Evolutionary conservation across 2,329 filamentous ascomycete species (phyloP), one percentile per base, ranked within the genome.

Genomic region (Ophidiomyces ophidiicola): DNA sequence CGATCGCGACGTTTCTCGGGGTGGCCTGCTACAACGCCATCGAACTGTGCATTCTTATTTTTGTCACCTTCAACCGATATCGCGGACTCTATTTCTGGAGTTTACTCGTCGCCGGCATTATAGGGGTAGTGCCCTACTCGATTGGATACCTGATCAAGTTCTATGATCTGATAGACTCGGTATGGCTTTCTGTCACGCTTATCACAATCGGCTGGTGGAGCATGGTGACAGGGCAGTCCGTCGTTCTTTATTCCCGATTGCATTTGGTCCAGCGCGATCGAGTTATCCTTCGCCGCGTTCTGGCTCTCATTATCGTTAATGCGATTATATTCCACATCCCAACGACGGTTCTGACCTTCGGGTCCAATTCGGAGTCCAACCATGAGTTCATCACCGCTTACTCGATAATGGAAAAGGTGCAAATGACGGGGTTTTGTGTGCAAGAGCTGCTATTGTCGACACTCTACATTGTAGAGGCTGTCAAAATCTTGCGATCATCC

Each of bases 401-500:
- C 46, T 51, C 55, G 12, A 48, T 58, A 14, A 54, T 64, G 50
- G 68, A 71, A 42, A 64, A 64, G 46, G 53, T 70, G 8, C 67
- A 71, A 46, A 61, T 70, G 40, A 63, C 62, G 3, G 53, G 67
- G 24, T 70, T 71, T 47, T 68, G 61, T 35, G 25, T 68, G 3
- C 68, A 71, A 44, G 68, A 71, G 39, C 52, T 62, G 31, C 56
- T 68, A 41, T 60, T 71, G 19, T 68, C 66, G 2, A 52, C 53
- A 2, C 51, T 70, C 14, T 71, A 71, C 50, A 72, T 76, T 41
- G 58, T 56, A 51, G 69, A 74, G 46, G 71, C 71, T 0, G 53
- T 68, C 42, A 65, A 61, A 64, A 62, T 73, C 41, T 57, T 74
- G 37, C 62, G 61, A 5, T 47, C 66, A 6, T 62, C 70, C 42